Evolutionary conservation across 768 basidiomycete genomes (phyloP), one percentile per base, ranked within the genome.

Genomic region (Lanmaoa rubissima): DNA sequence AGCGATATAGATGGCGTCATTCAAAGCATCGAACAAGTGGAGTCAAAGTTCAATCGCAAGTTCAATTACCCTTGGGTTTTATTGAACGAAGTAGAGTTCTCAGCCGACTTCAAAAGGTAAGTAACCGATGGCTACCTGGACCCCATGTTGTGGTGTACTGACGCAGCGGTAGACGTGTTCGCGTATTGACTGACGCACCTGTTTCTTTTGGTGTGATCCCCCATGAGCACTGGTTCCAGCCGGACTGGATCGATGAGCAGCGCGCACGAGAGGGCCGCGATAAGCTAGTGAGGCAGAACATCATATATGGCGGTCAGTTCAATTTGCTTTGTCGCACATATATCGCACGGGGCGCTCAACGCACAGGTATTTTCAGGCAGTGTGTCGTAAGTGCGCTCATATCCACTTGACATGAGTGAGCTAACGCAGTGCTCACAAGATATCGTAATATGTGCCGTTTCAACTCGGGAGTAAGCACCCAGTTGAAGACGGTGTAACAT

Each of bases 401-500:
- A 19, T 31, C 5, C 26, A 11, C 24, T n/a, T 43, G 26, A 17
- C 14, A 44, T 13, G 14, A 19, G 12, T 14, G 10, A 10, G 14
- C 31, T 54, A 31, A 57, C 7, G 13, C 13, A 48, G 40, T 39
- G 11, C 16, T 31, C 45, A 24, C 9, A 36, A 79, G 75, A n/a
- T 88, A 90, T 61, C 79, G 86, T n/a, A 86, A 88, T 53, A 88
- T 90, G 88, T 89, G 88, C 67, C 77, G 87, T 38, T 90, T 82
- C 72, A 86, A 88, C 69, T 87, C 85, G 1, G 87, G 84, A 2
- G 84, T 85, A 60, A 57, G 80, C 68, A 28, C 11, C 32, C 36
- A 40, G n/a, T 42, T 42, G 12, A 36, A 39, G 14, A 2, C 16
- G 17, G 8, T 43, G 17, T 28, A 35, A 3, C 35, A 28, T 19